A percentile compares a stretch with the other conserved stretches of the same genome.
Evolutionary conservation across 441 rosid species (phyloP).

Genomic region (Populus tomentosa): DNA sequence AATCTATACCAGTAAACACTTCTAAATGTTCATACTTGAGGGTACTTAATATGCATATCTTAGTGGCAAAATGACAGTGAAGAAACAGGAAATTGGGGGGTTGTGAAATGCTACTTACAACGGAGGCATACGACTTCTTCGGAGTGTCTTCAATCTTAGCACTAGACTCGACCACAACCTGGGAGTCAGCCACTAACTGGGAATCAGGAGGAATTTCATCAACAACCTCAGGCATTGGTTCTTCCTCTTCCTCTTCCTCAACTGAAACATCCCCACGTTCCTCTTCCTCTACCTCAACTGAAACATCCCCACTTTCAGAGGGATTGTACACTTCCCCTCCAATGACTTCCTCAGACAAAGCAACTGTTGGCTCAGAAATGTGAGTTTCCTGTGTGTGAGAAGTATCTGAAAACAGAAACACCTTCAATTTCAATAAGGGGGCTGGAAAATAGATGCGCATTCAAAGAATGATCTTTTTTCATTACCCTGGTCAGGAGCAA

Average conservation of each 20-base stretch:
- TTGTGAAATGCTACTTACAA: conserved; percentile 35
- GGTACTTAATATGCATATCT: neutral
- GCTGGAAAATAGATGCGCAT: neutral
- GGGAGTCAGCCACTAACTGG: conserved; percentile 25
- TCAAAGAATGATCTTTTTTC: conserved; percentile 3
- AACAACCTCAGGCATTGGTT: conserved; percentile 45
- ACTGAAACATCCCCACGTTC: conserved; percentile 49
- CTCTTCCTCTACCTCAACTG: conserved; percentile 51
- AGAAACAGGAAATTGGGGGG: neutral
- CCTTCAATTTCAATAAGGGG: conserved; percentile 3
- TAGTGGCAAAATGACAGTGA: neutral
- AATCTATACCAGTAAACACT: neutral
- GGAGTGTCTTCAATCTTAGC: conserved; percentile 49
- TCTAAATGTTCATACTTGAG: neutral
- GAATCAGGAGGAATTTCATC: conserved; percentile 44
- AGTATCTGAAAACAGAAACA: conserved; percentile 27
- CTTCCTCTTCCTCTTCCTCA: conserved; percentile 61
- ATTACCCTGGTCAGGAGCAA: conserved; percentile 42
- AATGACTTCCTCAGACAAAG: conserved; percentile 33
- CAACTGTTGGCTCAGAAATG: conserved; percentile 27
- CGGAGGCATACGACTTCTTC: conserved; percentile 75
- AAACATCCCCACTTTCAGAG: conserved; percentile 50
- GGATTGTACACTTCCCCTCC: conserved; percentile 44
- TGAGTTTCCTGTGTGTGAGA: conserved; percentile 27
- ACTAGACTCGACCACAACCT: conserved; percentile 30